These are phyloP conservation scores for Sherardia arvensis DNA, from an alignment of 257 asterid genomes.

Conservation along the genomic window DNA sequence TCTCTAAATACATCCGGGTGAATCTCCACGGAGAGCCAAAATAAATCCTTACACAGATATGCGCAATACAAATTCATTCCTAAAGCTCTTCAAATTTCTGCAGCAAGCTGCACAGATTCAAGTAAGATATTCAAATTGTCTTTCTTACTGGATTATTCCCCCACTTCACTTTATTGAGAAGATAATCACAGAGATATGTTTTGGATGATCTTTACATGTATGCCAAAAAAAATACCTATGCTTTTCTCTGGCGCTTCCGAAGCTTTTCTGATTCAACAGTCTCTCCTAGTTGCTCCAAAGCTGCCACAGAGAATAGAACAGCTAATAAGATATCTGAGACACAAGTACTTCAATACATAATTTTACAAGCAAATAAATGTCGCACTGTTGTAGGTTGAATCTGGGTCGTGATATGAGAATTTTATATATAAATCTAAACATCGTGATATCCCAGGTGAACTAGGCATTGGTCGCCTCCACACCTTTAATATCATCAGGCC, in stretches of 20 bases:
- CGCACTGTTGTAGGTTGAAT: neutral
- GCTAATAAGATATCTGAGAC: neutral
- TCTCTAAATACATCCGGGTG: neutral
- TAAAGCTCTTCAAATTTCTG: too few relatives aligned
- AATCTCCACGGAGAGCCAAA: neutral
- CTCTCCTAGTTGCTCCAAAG: conserved; percentile 65
- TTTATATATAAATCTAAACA: neutral
- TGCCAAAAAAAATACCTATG: conserved; percentile 15
- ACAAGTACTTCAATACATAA: neutral
- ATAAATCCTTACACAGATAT: neutral
- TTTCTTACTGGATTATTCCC: neutral
- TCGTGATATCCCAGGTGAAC: too few relatives aligned
- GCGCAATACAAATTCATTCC: neutral
- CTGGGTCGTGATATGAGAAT: neutral
- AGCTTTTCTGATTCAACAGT: conserved; percentile 40
- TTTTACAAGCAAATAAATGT: neutral
- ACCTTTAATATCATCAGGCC: neutral
- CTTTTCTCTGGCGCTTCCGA: conserved; percentile 38
- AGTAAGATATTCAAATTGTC: too few relatives aligned
- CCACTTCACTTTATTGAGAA: neutral
- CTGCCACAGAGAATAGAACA: conserved; percentile 28
- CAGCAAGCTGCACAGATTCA: too few relatives aligned
- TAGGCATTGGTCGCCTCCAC: neutral
- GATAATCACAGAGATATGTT: neutral
- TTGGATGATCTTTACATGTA: neutral